Percentiles rank a stretch among this genome's conserved stretches.
phyloP scores from a whole-genome alignment of 2,329 filamentous ascomycete genomes.

The Escovopsis weberi region DNA sequence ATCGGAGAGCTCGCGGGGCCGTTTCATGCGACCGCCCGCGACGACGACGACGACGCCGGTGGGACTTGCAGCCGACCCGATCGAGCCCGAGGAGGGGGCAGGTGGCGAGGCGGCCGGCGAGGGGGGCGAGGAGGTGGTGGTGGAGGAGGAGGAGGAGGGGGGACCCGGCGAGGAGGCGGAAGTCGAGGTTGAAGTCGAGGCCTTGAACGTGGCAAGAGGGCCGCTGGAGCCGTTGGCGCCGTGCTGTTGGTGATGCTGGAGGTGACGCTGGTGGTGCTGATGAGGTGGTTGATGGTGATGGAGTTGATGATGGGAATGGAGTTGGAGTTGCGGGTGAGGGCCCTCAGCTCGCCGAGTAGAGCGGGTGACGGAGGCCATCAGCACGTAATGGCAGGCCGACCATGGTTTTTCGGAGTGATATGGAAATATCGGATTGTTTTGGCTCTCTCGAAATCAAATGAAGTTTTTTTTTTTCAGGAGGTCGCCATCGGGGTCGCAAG shows the following conservation, averaged over 20 bases:
- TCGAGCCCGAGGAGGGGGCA: too few relatives aligned
- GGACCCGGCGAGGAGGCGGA: conserved; percentile 1
- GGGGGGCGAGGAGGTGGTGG: too few relatives aligned
- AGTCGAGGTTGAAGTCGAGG: conserved; percentile 4
- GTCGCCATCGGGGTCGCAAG: conserved; percentile 4
- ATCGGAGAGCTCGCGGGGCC: conserved; percentile 29
- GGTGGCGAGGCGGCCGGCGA: too few relatives aligned
- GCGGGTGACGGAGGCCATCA: conserved; percentile 39
- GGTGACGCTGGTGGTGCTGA: conserved; percentile 3
- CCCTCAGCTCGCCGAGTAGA: conserved; percentile 35
- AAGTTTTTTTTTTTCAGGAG: not conserved
- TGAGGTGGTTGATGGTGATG: conserved; percentile 6
- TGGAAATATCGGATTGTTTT: not conserved
- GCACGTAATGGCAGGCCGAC: conserved; percentile 19
- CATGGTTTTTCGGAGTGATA: conserved; percentile 17
- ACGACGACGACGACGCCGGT: conserved; percentile 13
- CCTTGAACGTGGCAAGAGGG: conserved; percentile 6
- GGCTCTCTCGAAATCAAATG: conserved; percentile 4
- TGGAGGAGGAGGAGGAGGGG: conserved; percentile 8
- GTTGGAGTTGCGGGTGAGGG: conserved; percentile 16
- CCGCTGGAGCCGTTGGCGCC: conserved; percentile 7
- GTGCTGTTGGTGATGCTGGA: conserved; percentile 8
- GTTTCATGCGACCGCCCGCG: conserved; percentile 30
- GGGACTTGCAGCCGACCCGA: too few relatives aligned
- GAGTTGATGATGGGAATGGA: conserved; percentile 9